Base-by-base conservation (phyloP, 2,329 filamentous ascomycete species). In the Pseudogymnoascus sp. region DNA sequence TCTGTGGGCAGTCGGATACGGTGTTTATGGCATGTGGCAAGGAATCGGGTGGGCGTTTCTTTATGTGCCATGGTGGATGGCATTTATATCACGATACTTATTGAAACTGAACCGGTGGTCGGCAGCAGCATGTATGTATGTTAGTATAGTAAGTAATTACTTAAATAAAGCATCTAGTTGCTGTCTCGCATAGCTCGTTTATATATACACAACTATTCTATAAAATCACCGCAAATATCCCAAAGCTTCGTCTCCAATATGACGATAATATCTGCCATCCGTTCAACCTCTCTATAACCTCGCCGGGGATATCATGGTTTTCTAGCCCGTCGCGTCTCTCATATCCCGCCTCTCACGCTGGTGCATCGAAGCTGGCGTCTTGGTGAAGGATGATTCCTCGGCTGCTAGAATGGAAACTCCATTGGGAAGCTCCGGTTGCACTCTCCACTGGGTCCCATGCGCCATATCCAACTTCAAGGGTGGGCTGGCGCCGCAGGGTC, bases 1-100 rank as follows among this genome's bases (percentile, higher is more conserved):
- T 62, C 28, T 56, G 50, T 56, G 28, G 50, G 26, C 38, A 50
- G 28, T 62, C 37, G 61, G 28, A 59, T 12, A 31, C 14, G 61
- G 61, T 41, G 61, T 62, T 62, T 62, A 8, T 61, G 40, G 61
- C 50, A 56, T 31, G 26, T 33, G 50, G 50, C 50, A 56, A 22
- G 50, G 50, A 35, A 33, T 56, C 5, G 50, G 50, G 28, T 19
- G 33, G 50, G 50, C 50, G 50, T 56, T 33, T 56, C 16, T 56
- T 43, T 12, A 19, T 56, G 50, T 22, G n/a, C 28, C 16, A 56
- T 16, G 10, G 6, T 35, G 50, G 50, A 22, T 56, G 50, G 28
- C 50, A 56, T 19, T 56, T 56, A 56, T 56, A 56, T 56, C n/a
- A 56, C 16, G 50, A 35, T 35, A 33, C 28, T 56, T 56, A 53